Conservation (phyloP, 2,329 filamentous ascomycete genomes). For the Apiospora koreana region DNA sequence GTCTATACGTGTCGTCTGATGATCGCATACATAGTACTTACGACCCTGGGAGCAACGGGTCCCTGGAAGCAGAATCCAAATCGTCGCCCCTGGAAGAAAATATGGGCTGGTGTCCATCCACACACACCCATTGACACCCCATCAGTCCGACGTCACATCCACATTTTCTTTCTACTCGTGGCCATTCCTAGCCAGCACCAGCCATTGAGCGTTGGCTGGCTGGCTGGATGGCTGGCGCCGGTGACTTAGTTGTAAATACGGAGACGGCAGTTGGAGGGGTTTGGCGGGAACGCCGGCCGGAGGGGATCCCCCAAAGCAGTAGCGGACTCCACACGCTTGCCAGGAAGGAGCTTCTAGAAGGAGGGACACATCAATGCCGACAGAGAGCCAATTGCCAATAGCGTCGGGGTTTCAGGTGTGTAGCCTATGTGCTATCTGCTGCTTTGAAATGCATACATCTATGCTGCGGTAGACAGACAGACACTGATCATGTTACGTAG, state of each 20-base stretch:
- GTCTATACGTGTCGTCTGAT: neutral
- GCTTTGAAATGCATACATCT: neutral
- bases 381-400: too few species aligned
- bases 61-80: neutral
- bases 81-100: too few species aligned
- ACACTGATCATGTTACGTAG: too few species aligned
- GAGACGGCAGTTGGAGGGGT: neutral
- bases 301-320: neutral
- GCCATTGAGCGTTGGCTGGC: too few species aligned
- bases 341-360: constrained; percentile 6
- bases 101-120: neutral
- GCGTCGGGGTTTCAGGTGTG: neutral
- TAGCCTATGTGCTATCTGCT: neutral
- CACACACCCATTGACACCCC: neutral
- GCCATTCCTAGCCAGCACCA: neutral
- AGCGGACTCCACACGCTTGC: neutral
- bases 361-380: neutral
- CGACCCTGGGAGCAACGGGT: neutral
- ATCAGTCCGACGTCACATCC: neutral
- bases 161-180: neutral
- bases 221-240: neutral
- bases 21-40: neutral
- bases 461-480: too few species aligned
- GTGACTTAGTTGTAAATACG: neutral
- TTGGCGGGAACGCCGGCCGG: neutral